Evolutionary conservation across 1,284 basidiomycete genomes (phyloP), one percentile per base, ranked within the genome.

Genomic region (Apiotrichum sp.): DNA sequence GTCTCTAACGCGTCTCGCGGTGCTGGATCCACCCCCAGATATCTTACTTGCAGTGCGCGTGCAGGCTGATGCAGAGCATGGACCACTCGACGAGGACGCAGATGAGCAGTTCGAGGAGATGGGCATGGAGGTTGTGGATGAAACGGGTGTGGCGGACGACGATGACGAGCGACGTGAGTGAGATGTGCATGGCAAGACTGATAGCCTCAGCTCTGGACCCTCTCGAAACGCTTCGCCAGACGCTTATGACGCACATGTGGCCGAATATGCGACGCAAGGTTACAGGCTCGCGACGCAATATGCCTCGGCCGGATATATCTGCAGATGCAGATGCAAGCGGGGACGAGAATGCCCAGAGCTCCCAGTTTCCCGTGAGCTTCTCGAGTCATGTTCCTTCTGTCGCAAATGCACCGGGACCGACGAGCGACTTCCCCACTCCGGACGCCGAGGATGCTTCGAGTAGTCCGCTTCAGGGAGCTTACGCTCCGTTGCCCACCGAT

Each of bases 201-300:
- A 58, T 64, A 45, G 58, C 50, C 7, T 4, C 47, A 73, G 69
- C 69, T 1, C 57, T 73, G 7, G 58, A 63, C 35, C 64, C 68
- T 1, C 57, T 70, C 39, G 70, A 74, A 14, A 59, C 50, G 1
- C 57, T 73, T 3, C 61, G 71, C 9, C 70, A 73, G 51, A 73
- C 71, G 32, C 62, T 74, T n/a, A 65, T 66, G 62, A 73, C 72
- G 22, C 72, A 74, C 53, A 61, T 73, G 55, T 74, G 72, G 72
- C 70, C 71, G 1, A 62, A 61, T n/a, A 72, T 74, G 71, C 32
- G 46, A 9, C 65, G 70, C 8, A 59, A 57, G 42, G 41, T 50
- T 1, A 40, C 50, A 6, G 40, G 40, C 0, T 35, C 50, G 2
- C 44, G 39, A 1, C 50, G 55, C 31, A 40, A 44, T 22, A 38